Percentiles rank a stretch among this genome's conserved stretches.
phyloP scores from a whole-genome alignment of 495 filamentous ascomycete species.

The Aspergillus ellipticus region DNA sequence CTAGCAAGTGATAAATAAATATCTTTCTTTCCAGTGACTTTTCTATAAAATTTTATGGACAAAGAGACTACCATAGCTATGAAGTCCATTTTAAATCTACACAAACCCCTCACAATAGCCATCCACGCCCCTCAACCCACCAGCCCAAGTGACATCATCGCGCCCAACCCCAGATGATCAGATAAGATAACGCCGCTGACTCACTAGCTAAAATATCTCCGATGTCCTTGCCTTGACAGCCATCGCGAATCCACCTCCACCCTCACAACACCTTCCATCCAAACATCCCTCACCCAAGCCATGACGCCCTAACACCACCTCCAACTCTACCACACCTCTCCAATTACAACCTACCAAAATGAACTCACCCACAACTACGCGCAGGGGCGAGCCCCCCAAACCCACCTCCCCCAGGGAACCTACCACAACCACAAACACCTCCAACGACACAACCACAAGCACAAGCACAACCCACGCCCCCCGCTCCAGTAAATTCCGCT shows the following conservation, averaged over 20 bases:
- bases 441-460: conserved; percentile 17
- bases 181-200: conserved; percentile 17
- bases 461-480: conserved; percentile 3
- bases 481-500: conserved; percentile 3
- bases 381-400: no score
- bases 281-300: no score
- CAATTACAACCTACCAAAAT: conserved; percentile 1
- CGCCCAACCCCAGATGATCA: conserved; percentile 3
- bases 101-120: not conserved
- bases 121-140: no score
- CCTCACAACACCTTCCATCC: no score
- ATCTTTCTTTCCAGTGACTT: no score
- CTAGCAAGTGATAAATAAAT: no score
- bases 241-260: not conserved
- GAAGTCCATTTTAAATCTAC: no score
- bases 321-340: not conserved
- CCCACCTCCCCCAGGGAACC: not conserved
- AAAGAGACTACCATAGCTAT: no score
- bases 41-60: no score
- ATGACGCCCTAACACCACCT: no score
- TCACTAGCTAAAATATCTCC: not conserved
- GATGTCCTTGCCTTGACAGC: not conserved
- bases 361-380: not conserved
- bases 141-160: conserved; percentile 11
- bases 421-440: conserved; percentile 22